phyloP scores from a whole-genome alignment of 164 flowering plant species.

The Litsea cubeba region DNA sequence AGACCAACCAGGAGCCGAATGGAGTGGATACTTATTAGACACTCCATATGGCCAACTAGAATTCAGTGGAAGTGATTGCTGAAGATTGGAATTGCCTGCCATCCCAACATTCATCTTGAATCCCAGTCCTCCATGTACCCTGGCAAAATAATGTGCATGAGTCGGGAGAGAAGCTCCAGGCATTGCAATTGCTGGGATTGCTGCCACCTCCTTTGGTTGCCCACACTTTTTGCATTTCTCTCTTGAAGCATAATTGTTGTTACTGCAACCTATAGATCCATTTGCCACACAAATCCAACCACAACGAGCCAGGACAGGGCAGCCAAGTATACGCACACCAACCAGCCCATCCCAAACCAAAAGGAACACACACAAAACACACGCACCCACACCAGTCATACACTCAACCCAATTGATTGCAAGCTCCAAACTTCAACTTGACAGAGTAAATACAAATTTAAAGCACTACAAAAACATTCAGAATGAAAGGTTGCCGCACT shows the following conservation, averaged over 20 bases:
- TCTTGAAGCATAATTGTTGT: conserved; percentile 99
- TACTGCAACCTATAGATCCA: conserved; percentile 98
- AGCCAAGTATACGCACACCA: conserved; percentile 89
- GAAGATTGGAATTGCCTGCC: conserved; percentile 40
- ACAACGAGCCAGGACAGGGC: conserved; percentile 65
- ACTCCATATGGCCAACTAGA: conserved; percentile 52
- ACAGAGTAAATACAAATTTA: conserved; percentile 9
- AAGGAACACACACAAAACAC: conserved; percentile 55
- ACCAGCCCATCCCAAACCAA: conserved; percentile 60
- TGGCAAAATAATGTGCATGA: conserved; percentile 77
- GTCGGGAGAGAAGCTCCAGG: conserved; percentile 80
- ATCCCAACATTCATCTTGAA: conserved; percentile 52
- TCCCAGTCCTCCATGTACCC: conserved; percentile 56
- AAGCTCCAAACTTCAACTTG: conserved; percentile 23
- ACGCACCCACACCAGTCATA: conserved; percentile 40
- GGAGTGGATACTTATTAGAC: conserved; percentile 44
- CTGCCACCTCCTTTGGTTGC: conserved; percentile 92
- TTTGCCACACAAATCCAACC: conserved; percentile 69
- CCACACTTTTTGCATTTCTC: conserved; percentile 98
- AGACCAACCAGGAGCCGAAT: conserved; percentile 45
- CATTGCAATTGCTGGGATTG: conserved; percentile 90
- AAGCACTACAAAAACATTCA: conserved; percentile 1
- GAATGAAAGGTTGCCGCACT: background rate
- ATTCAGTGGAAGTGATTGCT: conserved; percentile 41
- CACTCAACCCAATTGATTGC: conserved; percentile 61